A percentile compares a stretch with the other conserved stretches of the same genome.
Conservation (phyloP, 2,329 filamentous ascomycete species). For the Dothistroma pini region DNA sequence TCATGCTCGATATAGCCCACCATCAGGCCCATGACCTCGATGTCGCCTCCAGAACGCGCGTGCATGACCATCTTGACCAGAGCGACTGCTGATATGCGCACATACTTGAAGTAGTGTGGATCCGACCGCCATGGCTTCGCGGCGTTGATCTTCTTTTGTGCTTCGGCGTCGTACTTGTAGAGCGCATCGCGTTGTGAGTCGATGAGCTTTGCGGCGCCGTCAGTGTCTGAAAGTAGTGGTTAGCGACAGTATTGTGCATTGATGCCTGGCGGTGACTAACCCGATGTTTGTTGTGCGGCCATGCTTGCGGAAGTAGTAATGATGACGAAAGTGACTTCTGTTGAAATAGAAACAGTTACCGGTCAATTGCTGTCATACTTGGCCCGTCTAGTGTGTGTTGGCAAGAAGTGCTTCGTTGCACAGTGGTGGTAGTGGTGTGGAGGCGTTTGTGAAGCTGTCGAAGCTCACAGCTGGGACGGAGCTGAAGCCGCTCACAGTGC, state of each 20-base stretch:
- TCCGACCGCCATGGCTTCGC: conserved; percentile 73
- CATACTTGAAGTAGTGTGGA: conserved; percentile 84
- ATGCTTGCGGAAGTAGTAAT: conserved; percentile 11
- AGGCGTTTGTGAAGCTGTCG: neutral
- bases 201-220: conserved; percentile 62
- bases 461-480: neutral
- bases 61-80: conserved; percentile 99
- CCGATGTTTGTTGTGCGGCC: conserved; percentile 54
- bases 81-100: conserved; percentile 89
- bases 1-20: conserved; percentile 86
- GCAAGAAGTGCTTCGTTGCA: neutral
- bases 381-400: conserved; percentile 9
- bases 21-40: conserved; percentile 99
- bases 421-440: neutral
- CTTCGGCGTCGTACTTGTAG: conserved; percentile 71
- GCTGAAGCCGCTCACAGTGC: neutral
- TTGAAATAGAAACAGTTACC: conserved; percentile 7
- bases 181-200: conserved; percentile 86
- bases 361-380: conserved; percentile 20
- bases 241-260: neutral
- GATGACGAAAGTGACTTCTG: neutral
- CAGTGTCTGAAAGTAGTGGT: neutral
- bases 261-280: neutral
- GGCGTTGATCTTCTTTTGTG: conserved; percentile 63
- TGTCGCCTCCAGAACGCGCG: conserved; percentile 83